Percentiles rank a stretch among this genome's conserved stretches.
These are phyloP conservation scores for Gracilariopsis chorda DNA, from an alignment of 23 red algal species.

Conservation along the genomic window DNA sequence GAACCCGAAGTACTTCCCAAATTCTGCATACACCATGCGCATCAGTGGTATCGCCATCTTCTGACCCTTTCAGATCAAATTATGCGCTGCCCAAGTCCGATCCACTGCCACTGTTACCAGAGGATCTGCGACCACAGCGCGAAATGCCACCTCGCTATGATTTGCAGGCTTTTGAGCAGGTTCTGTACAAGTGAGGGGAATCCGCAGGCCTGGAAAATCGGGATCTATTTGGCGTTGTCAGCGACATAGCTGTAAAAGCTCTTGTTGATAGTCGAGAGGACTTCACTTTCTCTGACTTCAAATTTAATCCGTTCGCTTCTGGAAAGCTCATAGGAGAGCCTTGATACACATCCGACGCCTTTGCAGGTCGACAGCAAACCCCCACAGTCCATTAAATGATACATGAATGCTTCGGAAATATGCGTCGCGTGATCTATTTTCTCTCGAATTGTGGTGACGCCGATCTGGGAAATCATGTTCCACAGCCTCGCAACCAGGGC, in stretches of 20 bases:
- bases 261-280: conserved; percentile 3
- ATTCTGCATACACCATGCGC: too few species aligned
- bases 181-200: too few species aligned
- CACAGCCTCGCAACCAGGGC: neutral
- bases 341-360: conserved; percentile 16
- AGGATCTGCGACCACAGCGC: too few species aligned
- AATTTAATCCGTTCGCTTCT: conserved; percentile 2
- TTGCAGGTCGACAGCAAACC: neutral
- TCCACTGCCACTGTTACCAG: too few species aligned
- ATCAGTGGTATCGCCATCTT: too few species aligned
- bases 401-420: conserved; percentile 1
- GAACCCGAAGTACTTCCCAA: too few species aligned
- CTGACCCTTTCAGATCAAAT: too few species aligned
- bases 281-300: neutral
- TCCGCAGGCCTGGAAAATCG: too few species aligned
- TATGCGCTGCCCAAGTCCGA: too few species aligned
- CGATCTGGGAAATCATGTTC: conserved; percentile 32
- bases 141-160: too few species aligned
- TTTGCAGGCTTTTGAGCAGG: too few species aligned
- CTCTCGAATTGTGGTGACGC: neutral
- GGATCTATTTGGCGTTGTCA: neutral
- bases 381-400: neutral
- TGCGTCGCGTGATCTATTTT: conserved; percentile 1
- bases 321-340: conserved; percentile 28
- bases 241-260: neutral